phyloP scores from a whole-genome alignment of 805 yeast species.

The Wickerhamiella azyma region DNA sequence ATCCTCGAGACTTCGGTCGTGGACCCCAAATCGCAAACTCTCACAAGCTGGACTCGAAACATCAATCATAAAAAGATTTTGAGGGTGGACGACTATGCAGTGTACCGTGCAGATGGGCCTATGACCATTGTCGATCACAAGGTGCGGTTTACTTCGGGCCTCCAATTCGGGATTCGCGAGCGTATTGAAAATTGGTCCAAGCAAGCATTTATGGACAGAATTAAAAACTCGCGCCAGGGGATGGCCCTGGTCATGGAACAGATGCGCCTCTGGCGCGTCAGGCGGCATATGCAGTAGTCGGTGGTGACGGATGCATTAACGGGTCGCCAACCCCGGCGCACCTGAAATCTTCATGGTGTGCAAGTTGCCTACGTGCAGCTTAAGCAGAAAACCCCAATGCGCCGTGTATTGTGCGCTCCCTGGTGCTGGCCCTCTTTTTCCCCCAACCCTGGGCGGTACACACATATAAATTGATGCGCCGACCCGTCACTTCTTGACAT shows the following conservation, averaged over 20 bases:
- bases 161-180: conserved; percentile 56
- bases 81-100: conserved; percentile 63
- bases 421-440: too few species aligned
- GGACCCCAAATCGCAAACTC: conserved; percentile 40
- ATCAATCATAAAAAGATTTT: conserved; percentile 71
- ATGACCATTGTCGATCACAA: conserved; percentile 38
- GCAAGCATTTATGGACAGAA: conserved; percentile 51
- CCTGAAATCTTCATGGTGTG: too few species aligned
- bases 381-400: too few species aligned
- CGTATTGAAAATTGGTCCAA: conserved; percentile 76
- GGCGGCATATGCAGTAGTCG: background rate
- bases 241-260: conserved; percentile 65
- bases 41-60: conserved; percentile 66
- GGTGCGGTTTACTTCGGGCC: conserved; percentile 46
- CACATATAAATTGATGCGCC: too few species aligned
- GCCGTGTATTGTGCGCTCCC: too few species aligned
- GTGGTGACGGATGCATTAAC: too few species aligned
- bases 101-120: conserved; percentile 29
- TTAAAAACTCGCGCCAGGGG: conserved; percentile 54
- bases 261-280: conserved; percentile 18
- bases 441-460: too few species aligned
- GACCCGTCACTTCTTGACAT: too few species aligned
- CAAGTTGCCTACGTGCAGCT: too few species aligned
- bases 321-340: too few species aligned
- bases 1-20: conserved; percentile 66